Percentiles rank a stretch among this genome's conserved stretches.
These are phyloP conservation scores for Neofusicoccum kwambonambiense DNA, from an alignment of 2,329 filamentous ascomycete genomes.

Conservation along the genomic window DNA sequence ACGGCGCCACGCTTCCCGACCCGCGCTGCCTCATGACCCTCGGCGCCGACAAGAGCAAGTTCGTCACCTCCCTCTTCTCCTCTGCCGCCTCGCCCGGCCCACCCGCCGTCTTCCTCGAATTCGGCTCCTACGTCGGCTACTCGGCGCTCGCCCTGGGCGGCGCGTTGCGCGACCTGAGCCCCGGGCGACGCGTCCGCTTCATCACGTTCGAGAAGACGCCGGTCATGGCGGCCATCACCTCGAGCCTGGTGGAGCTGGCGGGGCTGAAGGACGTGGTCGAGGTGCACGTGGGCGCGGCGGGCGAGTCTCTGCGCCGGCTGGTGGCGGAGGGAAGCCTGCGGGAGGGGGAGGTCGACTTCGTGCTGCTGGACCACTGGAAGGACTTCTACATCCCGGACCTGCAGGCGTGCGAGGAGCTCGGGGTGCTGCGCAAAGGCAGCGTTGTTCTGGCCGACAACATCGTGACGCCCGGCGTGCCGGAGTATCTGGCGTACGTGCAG, in stretches of 20 bases:
- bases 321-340: conserved; percentile 27
- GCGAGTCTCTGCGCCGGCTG: conserved; percentile 32
- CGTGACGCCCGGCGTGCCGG: conserved; percentile 44
- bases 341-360: conserved; percentile 31
- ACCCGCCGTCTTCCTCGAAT: background rate
- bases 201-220: conserved; percentile 33
- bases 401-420: conserved; percentile 34
- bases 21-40: background rate
- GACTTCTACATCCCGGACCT: conserved; percentile 39
- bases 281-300: conserved; percentile 35
- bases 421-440: conserved; percentile 32
- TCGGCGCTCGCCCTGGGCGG: background rate
- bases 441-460: conserved; percentile 47
- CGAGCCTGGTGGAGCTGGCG: conserved; percentile 33
- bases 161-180: background rate
- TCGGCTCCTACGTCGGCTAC: background rate
- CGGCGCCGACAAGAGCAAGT: background rate
- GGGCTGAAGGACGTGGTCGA: conserved; percentile 34
- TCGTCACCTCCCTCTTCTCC: background rate
- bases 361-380: conserved; percentile 41
- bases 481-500: conserved; percentile 45
- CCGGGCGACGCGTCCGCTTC: background rate
- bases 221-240: conserved; percentile 25
- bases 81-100: background rate
- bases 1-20: background rate